phyloP scores from a whole-genome alignment of 345 rosid genomes.

The Boechera divaricarpa region DNA sequence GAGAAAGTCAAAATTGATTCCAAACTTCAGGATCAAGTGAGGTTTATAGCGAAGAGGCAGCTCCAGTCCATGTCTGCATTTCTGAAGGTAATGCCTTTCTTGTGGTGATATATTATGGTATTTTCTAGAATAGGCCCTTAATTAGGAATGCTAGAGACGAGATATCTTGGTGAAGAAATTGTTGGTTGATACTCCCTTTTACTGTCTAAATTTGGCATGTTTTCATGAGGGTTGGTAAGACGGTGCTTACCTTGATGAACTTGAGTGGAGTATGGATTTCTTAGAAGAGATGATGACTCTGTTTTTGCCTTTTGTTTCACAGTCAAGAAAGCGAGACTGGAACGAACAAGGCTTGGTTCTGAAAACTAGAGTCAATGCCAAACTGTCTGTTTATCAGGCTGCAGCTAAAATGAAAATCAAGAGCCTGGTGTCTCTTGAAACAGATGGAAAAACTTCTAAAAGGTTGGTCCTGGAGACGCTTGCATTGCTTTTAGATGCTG shows the following conservation, averaged over 20 bases:
- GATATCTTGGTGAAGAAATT: constrained; percentile 20
- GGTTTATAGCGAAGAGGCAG: constrained; percentile 80
- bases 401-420: constrained; percentile 77
- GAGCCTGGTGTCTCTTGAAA: constrained; percentile 77
- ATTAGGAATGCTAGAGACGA: constrained; percentile 18
- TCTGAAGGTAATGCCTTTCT: constrained; percentile 70
- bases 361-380: constrained; percentile 82
- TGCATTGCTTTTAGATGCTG: constrained; percentile 82
- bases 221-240: constrained; percentile 5
- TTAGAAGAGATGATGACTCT: constrained; percentile 32
- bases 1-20: constrained; percentile 68
- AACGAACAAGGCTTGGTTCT: constrained; percentile 79
- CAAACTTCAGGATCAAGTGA: constrained; percentile 79
- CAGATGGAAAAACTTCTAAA: constrained; percentile 86
- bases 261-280: constrained; percentile 25
- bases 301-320: constrained; percentile 46
- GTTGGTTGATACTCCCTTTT: constrained; percentile 4
- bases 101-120: not conserved
- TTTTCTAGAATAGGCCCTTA: constrained; percentile 4
- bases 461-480: constrained; percentile 90
- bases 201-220: constrained; percentile 13
- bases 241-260: constrained; percentile 18
- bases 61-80: constrained; percentile 88
- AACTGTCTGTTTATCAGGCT: constrained; percentile 86
- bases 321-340: constrained; percentile 98